A percentile compares a stretch with the other conserved stretches of the same genome.
Conservation (phyloP, 2,329 filamentous ascomycete genomes). For the Apiospora hydei region DNA sequence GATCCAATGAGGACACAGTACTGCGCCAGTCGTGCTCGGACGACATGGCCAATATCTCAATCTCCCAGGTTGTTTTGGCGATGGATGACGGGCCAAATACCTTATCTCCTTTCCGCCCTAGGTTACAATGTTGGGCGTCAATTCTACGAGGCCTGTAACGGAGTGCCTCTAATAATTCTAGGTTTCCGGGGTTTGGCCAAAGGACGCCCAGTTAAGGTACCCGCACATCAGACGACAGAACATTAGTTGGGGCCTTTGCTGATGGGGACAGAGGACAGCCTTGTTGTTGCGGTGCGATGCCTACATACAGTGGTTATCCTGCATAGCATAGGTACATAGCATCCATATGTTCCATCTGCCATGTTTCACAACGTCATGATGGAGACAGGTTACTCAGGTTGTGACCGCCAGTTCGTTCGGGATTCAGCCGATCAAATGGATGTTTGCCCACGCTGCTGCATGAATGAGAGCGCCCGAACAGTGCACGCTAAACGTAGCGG, state of each 20-base stretch:
- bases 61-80: constrained; percentile 22
- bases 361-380: background rate
- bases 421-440: background rate
- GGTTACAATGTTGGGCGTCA: background rate
- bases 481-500: background rate
- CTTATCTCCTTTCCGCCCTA: background rate
- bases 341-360: background rate
- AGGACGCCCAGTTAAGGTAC: background rate
- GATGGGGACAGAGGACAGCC: background rate
- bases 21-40: constrained; percentile 54
- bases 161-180: constrained; percentile 1
- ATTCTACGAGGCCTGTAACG: background rate
- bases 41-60: constrained; percentile 42
- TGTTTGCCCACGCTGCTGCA: background rate
- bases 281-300: background rate
- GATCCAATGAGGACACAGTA: constrained; percentile 62
- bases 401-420: constrained; percentile 8
- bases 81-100: constrained; percentile 4
- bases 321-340: background rate
- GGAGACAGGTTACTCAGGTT: background rate
- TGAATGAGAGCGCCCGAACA: background rate
- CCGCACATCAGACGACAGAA: constrained; percentile 10
- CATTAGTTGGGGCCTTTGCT: background rate
- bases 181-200: background rate
- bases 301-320: background rate